A percentile compares a stretch with the other conserved stretches of the same genome.
Evolutionary conservation across 1,284 basidiomycete genomes (phyloP).

Genomic region (Erythrobasidium hasegawianum): DNA sequence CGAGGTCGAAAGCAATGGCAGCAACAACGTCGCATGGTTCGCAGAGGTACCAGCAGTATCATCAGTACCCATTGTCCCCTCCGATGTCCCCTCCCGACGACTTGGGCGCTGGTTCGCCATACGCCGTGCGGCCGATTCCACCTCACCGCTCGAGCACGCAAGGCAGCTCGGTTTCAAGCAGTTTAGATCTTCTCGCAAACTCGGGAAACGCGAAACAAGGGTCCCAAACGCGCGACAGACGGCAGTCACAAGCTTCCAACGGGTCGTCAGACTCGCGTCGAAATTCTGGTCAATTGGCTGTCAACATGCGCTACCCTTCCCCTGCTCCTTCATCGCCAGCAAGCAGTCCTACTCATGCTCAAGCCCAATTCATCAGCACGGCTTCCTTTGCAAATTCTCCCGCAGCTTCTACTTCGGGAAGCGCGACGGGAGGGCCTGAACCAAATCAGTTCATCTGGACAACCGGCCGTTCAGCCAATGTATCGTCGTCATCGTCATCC

Average conservation of each 20-base stretch:
- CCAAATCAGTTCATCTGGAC: neutral
- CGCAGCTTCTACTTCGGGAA: slow-evolving; percentile 10
- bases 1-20: neutral
- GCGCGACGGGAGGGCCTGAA: neutral
- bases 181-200: neutral
- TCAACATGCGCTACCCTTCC: slow-evolving; percentile 11
- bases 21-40: neutral
- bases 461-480: neutral
- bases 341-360: slow-evolving; percentile 20
- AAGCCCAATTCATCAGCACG: slow-evolving; percentile 24
- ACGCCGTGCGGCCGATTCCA: slow-evolving; percentile 2
- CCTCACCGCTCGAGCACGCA: neutral
- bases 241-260: neutral
- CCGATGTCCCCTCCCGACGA: neutral
- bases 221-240: neutral
- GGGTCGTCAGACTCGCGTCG: slow-evolving; percentile 15
- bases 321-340: slow-evolving; percentile 31
- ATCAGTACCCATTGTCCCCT: slow-evolving; percentile 1
- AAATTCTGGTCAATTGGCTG: slow-evolving; percentile 2
- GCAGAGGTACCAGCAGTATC: neutral
- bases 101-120: neutral
- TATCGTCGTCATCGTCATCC: slow-evolving; percentile 2
- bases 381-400: slow-evolving; percentile 18
- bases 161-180: neutral
- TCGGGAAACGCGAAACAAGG: neutral